Evolutionary conservation across 2,329 filamentous ascomycete genomes (phyloP).

Genomic region (Nemania serpens): DNA sequence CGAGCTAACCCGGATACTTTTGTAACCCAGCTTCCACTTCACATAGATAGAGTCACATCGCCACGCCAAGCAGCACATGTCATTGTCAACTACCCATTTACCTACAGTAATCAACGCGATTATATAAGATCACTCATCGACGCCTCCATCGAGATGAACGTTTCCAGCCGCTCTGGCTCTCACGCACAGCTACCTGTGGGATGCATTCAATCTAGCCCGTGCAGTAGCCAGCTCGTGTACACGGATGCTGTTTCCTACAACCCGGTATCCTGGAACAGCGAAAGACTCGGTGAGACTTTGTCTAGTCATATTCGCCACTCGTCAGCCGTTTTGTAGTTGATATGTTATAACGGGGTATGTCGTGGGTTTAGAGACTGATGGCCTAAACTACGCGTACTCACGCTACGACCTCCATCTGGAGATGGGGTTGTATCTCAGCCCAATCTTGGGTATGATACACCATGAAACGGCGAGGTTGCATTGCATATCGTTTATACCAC

Average conservation of each 20-base stretch:
- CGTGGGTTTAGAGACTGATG: neutral
- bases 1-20: constrained; percentile 19
- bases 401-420: neutral
- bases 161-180: neutral
- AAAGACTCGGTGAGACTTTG: neutral
- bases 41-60: too few relatives aligned
- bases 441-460: neutral
- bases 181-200: neutral
- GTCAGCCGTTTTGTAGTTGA: neutral
- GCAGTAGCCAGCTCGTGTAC: neutral
- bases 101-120: constrained; percentile 27
- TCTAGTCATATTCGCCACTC: constrained; percentile 1
- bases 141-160: constrained; percentile 8
- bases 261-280: neutral
- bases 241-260: neutral
- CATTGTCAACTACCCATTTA: neutral
- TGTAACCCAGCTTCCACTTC: neutral
- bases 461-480: constrained; percentile 16
- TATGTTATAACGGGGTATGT: constrained; percentile 16
- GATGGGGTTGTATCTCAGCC: neutral
- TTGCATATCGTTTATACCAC: constrained; percentile 7
- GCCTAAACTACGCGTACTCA: neutral
- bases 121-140: constrained; percentile 25
- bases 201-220: neutral
- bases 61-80: constrained; percentile 1